A percentile compares a stretch with the other conserved stretches of the same genome.
These are phyloP conservation scores for Beta corolliflora DNA, from an alignment of 179 eudicot genomes.

Conservation along the genomic window DNA sequence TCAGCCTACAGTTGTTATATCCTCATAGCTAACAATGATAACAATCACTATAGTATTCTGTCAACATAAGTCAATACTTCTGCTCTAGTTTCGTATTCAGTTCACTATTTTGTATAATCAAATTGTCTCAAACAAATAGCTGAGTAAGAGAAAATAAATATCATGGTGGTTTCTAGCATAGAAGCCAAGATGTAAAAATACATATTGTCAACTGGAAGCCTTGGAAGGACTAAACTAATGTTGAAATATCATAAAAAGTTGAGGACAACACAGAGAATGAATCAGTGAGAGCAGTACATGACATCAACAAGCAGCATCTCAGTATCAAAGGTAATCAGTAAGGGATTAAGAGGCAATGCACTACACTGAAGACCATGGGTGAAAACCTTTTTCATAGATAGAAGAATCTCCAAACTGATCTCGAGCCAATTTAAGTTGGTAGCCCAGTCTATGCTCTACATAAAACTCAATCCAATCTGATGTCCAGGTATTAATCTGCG, in stretches of 20 bases:
- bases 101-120: no score
- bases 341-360: not conserved
- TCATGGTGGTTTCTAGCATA: not conserved
- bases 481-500: constrained; percentile 92
- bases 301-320: not conserved
- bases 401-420: constrained; percentile 83
- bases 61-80: no score
- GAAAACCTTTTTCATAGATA: constrained; percentile 84
- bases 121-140: no score
- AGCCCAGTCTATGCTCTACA: constrained; percentile 77
- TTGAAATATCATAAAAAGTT: not conserved
- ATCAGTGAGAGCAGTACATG: not conserved
- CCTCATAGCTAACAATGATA: no score
- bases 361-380: not conserved
- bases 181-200: not conserved
- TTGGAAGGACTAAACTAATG: not conserved
- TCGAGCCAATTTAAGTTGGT: constrained; percentile 83
- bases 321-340: not conserved
- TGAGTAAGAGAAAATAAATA: no score
- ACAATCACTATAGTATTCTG: no score
- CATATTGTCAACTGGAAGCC: not conserved
- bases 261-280: not conserved
- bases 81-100: no score
- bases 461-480: constrained; percentile 93
- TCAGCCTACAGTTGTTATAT: no score